Conservation (phyloP, 2,329 filamentous ascomycete species). For the Alternaria viburni region DNA sequence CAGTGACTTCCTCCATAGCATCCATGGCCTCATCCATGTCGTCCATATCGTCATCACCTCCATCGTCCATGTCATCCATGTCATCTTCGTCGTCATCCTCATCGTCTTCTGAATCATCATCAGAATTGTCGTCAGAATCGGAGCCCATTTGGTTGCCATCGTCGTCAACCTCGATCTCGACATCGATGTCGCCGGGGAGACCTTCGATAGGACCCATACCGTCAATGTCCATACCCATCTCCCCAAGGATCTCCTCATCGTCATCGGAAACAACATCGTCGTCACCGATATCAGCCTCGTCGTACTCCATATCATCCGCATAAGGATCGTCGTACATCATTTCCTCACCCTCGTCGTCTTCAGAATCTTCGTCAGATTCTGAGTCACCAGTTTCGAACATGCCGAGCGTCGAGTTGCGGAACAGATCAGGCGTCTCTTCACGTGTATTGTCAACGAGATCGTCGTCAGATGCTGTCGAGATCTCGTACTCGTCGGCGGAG, state of each 20-base stretch:
- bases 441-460: conserved; percentile 79
- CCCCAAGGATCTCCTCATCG: conserved; percentile 79
- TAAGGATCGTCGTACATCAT: conserved; percentile 89
- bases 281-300: conserved; percentile 71
- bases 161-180: conserved; percentile 85
- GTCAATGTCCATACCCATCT: conserved; percentile 67
- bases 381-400: conserved; percentile 90
- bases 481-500: conserved; percentile 79
- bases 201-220: conserved; percentile 78
- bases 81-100: conserved; percentile 56
- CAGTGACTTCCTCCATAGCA: conserved; percentile 53
- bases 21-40: conserved; percentile 47
- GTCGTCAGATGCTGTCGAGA: conserved; percentile 88
- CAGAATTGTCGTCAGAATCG: conserved; percentile 61
- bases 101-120: conserved; percentile 62
- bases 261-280: conserved; percentile 85
- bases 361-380: conserved; percentile 72
- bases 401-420: conserved; percentile 92
- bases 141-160: conserved; percentile 65
- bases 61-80: conserved; percentile 55
- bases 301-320: conserved; percentile 89
- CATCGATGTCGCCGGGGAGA: conserved; percentile 69
- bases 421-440: conserved; percentile 89
- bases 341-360: conserved; percentile 68
- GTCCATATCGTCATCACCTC: conserved; percentile 42